Evolutionary conservation across 2,329 filamentous ascomycete genomes (phyloP), one percentile per base, ranked within the genome.

Genomic region (Aspergillus puulaauensis): DNA sequence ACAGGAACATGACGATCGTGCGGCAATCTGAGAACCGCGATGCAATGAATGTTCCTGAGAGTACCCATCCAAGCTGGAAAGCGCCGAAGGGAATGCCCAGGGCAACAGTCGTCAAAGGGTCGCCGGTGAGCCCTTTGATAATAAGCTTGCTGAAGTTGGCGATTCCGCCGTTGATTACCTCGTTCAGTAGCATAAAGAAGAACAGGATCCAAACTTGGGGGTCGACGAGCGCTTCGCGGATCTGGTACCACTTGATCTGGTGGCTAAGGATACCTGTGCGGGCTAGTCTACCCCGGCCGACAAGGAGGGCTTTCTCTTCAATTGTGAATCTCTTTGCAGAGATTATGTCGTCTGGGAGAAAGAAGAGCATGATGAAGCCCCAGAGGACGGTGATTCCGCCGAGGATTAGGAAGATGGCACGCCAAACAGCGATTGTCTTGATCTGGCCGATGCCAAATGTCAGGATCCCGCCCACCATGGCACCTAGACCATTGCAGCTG

Each of bases 101-200:
- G 0, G 79, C 79, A 0, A 81, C 82, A 0, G 83, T 83, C 7
- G 74, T 64, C 0, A 83, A 71, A 0, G 79, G 62, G 48, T 78
- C 73, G 1, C 79, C 77, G 56, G 83, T 83, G 15, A 71, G 55
- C 11, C 68, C 68, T 51, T 70, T 70, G 65, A 84, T 77, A 54
- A 85, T 84, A 21, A 83, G 74, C 54, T 82, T 84, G 40, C 80
- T 79, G 60, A 85, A 85, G 61, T 82, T 84, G 5, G 82, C 78
- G 8, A 83, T 68, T 0, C 82, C 83, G 78, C 85, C 69, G 33
- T 71, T 71, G 61, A 84, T 77, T 2, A 75, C 70, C 62, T 85
- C 82, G 56, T 85, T 85, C 17, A 83, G 68, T 0, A 85, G 68
- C 3, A 75, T 75, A 53, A 77, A 81, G 1, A 79, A 58, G 52